Evolutionary conservation across 1,284 basidiomycete genomes (phyloP), one percentile per base, ranked within the genome.

Genomic region (Schizopora paradoxa): DNA sequence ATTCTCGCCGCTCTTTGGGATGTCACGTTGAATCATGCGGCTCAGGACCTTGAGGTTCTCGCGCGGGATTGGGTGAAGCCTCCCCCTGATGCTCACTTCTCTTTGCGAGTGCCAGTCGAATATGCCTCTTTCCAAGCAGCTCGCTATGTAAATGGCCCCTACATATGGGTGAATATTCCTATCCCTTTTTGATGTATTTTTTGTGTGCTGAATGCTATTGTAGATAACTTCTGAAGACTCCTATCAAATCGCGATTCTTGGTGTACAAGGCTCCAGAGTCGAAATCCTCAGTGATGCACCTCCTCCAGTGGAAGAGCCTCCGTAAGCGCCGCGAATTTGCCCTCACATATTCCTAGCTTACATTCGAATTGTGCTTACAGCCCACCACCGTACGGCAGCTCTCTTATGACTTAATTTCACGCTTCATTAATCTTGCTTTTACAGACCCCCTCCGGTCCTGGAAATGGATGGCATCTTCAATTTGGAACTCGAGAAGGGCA

Each of bases 31-130:
- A 49, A 19, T 48, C 33, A 31, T 43, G 40, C 40, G 42, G 32
- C 43, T 32, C 54, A 90, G 87, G 86, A 89, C 64, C 74, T 89
- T 22, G 83, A 86, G 54, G 74, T 70, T 21, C 69, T 82, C 34
- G 86, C 85, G n/a, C 70, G 82, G 58, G 83, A 87, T 48, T 90
- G 86, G 86, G 78, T 80, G 36, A 87, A 85, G 58, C 86, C 86
- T 21, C 84, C 86, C 13, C 83, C 85, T 45, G 84, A 83, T 60
- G 80, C 77, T 29, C 61, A 73, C 33, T 86, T 88, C 66, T 72
- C 71, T 53, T 65, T 90, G 41, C 79, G 86, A 32, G 77, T 89
- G 0, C 86, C 86, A 2, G 80, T 85, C n/a, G 86, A 90, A 63
- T 87, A 74, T 64, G 86, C 83, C 2, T 86, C 86, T 19, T 70